A percentile compares a stretch with the other conserved stretches of the same genome.
These are phyloP conservation scores for Gossypioides kirkii DNA, from an alignment of 345 rosid genomes.

Conservation along the genomic window DNA sequence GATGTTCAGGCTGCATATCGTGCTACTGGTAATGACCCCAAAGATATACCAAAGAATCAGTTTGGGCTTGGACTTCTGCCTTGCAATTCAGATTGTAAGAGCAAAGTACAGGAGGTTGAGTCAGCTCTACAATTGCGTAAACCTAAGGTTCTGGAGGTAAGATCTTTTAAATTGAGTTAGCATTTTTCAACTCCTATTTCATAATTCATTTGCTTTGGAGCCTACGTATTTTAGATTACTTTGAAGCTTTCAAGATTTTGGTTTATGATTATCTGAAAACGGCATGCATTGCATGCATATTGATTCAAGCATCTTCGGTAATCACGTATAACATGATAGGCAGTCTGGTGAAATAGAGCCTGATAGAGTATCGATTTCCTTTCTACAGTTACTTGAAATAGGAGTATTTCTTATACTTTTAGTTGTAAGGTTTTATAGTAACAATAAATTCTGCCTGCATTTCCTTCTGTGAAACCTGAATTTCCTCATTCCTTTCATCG, in stretches of 20 bases:
- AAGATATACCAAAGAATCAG: constrained; percentile 55
- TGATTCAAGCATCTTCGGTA: neutral
- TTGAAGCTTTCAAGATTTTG: neutral
- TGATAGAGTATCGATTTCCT: neutral
- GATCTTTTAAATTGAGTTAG: neutral
- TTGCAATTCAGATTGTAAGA: constrained; percentile 68
- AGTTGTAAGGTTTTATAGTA: neutral
- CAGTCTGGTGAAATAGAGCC: neutral
- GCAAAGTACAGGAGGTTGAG: constrained; percentile 45
- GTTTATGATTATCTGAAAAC: neutral
- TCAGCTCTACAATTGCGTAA: constrained; percentile 61
- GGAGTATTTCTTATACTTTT: neutral
- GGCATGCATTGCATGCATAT: neutral
- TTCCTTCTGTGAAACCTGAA: neutral
- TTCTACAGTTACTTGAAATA: neutral
- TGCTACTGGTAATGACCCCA: constrained; percentile 46
- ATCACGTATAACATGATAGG: neutral
- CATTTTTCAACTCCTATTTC: neutral
- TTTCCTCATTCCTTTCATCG: neutral
- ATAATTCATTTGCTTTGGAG: neutral
- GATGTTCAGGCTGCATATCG: constrained; percentile 74
- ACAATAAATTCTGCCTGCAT: neutral
- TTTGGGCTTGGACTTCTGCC: constrained; percentile 78
- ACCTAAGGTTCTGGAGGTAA: constrained; percentile 61
- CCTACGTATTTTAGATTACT: neutral